phyloP scores from a whole-genome alignment of 73 alveolate genomes.

The Blepharisma japonicum region DNA sequence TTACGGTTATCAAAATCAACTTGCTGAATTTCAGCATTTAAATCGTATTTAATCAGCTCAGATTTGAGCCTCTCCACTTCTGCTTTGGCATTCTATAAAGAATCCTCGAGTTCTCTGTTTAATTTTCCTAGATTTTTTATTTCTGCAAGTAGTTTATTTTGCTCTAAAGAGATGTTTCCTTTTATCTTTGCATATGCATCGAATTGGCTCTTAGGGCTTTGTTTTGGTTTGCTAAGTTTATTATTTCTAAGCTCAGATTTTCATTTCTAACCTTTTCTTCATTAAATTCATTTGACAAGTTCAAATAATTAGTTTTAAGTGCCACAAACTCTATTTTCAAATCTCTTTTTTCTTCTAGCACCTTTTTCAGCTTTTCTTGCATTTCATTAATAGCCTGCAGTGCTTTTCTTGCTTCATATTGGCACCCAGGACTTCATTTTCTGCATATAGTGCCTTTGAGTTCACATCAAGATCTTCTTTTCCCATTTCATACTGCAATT shows the following conservation, averaged over 20 bases:
- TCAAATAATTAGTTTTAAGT: conserved; percentile 86
- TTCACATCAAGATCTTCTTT: conserved; percentile 75
- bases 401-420: conserved; percentile 79
- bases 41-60: conserved; percentile 71
- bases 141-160: conserved; percentile 77
- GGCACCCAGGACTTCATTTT: conserved; percentile 78
- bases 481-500: conserved; percentile 41
- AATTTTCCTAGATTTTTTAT: conserved; percentile 87
- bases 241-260: conserved; percentile 83
- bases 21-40: conserved; percentile 53
- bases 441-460: conserved; percentile 83
- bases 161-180: conserved; percentile 80
- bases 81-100: conserved; percentile 65
- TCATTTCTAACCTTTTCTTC: conserved; percentile 84
- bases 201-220: conserved; percentile 68
- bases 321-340: conserved; percentile 86
- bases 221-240: conserved; percentile 76
- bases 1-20: conserved; percentile 69
- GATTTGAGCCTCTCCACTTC: conserved; percentile 84
- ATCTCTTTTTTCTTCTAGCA: conserved; percentile 70
- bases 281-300: conserved; percentile 84
- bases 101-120: conserved; percentile 74
- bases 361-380: conserved; percentile 63
- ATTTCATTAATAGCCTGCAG: conserved; percentile 58
- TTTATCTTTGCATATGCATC: conserved; percentile 56